Base-by-base conservation (phyloP, 768 basidiomycete genomes). In the Nidula microcarpa region DNA sequence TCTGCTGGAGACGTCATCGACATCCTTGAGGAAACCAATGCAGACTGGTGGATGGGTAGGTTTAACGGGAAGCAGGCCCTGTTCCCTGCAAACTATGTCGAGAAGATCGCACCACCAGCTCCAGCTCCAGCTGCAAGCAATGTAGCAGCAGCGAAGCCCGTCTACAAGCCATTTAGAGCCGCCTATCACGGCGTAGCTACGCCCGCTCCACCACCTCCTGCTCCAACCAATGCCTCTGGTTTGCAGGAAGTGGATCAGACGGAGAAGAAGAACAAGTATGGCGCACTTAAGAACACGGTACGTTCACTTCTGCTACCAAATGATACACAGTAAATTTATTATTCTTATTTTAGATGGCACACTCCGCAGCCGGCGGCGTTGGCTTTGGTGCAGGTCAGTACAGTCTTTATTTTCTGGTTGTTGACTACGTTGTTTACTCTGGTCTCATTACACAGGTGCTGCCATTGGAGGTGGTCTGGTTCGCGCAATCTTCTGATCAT, bases 31-130 rank as follows among this genome's bases (percentile, higher is more conserved):
- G 89, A 94, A 64, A 87, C 83, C 44, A 92, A 94, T 53, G 74
- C 74, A 3, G 93, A 94, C 65, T 94, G 93, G 93, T 96, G 91
- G 91, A 81, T 78, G 6, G 92, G 93, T 30, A 75, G 68, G 55
- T 60, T 77, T 52, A 78, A 84, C 34, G 85, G 85, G 23, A 76
- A 71, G 53, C 79, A 85, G 51, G 92, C 86, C 4, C 76, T 94
- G 36, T 91, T 94, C 74, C 93, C 92, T 0, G 78, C 86, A 10
- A 82, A 81, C 57, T 80, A 90, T 51, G 87, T 91, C 39, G 83
- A 90, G 70, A 85, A 79, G 60, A 59, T 75, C 50, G 57, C 69
- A 49, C 52, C 70, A 34, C 57, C 68, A 16, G 57, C 66, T 35
- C 56, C 64, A n/a, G 61, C 55, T 1, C 49, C 51, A 33, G 52